Evolutionary conservation across 345 rosid species (phyloP).

Genomic region (Cardiospermum halicacabum): DNA sequence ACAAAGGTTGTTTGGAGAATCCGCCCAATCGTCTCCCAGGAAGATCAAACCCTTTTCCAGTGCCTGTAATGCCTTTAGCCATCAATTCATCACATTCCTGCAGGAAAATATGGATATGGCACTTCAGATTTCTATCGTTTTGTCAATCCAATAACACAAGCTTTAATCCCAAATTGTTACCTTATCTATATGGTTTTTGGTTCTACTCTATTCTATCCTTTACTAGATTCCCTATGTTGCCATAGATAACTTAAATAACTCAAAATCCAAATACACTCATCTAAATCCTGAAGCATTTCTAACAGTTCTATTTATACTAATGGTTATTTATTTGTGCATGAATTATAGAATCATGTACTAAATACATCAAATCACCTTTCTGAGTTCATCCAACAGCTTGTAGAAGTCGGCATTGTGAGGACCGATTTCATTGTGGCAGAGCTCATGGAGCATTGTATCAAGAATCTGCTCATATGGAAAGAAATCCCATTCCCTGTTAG

Average conservation of each 20-base stretch:
- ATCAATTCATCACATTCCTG: slow-evolving; percentile 92
- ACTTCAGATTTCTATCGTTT: too few relatives aligned
- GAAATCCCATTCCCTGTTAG: slow-evolving; percentile 58
- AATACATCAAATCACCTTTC: slow-evolving; percentile 37
- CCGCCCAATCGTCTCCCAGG: slow-evolving; percentile 84
- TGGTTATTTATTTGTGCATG: too few relatives aligned
- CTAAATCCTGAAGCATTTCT: too few relatives aligned
- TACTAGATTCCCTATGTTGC: too few relatives aligned
- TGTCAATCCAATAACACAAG: too few relatives aligned
- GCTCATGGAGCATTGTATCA: slow-evolving; percentile 96
- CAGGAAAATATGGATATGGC: neutral
- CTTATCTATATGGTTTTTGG: too few relatives aligned
- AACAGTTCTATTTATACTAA: too few relatives aligned
- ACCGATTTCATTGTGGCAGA: slow-evolving; percentile 78
- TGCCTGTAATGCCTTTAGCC: slow-evolving; percentile 62
- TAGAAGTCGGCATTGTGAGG: slow-evolving; percentile 87
- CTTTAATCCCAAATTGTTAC: too few relatives aligned
- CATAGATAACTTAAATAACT: too few relatives aligned
- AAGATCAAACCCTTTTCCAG: slow-evolving; percentile 71
- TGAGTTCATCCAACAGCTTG: slow-evolving; percentile 91
- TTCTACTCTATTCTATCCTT: too few relatives aligned
- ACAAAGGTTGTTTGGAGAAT: slow-evolving; percentile 59
- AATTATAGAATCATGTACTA: too few relatives aligned
- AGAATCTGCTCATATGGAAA: slow-evolving; percentile 62
- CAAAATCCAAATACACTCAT: too few relatives aligned